These are phyloP conservation scores for Thermoascus crustaceus DNA, from an alignment of 2,329 filamentous ascomycete species.

Conservation along the genomic window DNA sequence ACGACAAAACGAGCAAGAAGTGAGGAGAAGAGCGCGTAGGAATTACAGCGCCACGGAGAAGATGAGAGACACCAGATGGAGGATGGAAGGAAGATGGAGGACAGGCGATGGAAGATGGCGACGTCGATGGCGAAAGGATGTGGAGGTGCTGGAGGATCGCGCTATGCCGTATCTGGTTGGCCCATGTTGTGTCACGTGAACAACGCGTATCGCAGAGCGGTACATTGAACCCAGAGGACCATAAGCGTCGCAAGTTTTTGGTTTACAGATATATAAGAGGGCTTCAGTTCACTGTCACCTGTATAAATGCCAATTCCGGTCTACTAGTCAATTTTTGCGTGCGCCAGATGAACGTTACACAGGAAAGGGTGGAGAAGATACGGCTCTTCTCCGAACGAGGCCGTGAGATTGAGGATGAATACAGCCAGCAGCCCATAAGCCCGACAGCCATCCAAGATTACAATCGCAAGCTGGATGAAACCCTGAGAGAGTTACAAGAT, in stretches of 20 bases:
- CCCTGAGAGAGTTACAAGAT: slow-evolving; percentile 57
- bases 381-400: slow-evolving; percentile 28
- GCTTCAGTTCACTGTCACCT: neutral
- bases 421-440: slow-evolving; percentile 20
- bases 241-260: too few relatives aligned
- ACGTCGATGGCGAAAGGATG: slow-evolving; percentile 2
- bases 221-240: too few relatives aligned
- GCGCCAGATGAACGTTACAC: slow-evolving; percentile 22
- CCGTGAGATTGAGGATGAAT: slow-evolving; percentile 26
- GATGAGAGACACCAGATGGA: slow-evolving; percentile 4
- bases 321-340: slow-evolving; percentile 1
- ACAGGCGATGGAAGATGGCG: slow-evolving; percentile 1
- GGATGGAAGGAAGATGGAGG: slow-evolving; percentile 6
- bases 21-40: too few relatives aligned
- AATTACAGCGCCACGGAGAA: slow-evolving; percentile 9
- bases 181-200: neutral
- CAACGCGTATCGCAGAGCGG: too few relatives aligned
- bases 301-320: neutral
- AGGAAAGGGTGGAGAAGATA: slow-evolving; percentile 26
- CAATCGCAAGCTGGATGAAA: slow-evolving; percentile 49
- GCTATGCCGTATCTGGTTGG: neutral
- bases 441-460: slow-evolving; percentile 24
- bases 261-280: neutral
- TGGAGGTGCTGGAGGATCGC: neutral
- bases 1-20: slow-evolving; percentile 5